Percentiles rank a stretch among this genome's conserved stretches.
These are phyloP conservation scores for Boletus sp. DNA, from an alignment of 768 basidiomycete genomes.

Conservation along the genomic window DNA sequence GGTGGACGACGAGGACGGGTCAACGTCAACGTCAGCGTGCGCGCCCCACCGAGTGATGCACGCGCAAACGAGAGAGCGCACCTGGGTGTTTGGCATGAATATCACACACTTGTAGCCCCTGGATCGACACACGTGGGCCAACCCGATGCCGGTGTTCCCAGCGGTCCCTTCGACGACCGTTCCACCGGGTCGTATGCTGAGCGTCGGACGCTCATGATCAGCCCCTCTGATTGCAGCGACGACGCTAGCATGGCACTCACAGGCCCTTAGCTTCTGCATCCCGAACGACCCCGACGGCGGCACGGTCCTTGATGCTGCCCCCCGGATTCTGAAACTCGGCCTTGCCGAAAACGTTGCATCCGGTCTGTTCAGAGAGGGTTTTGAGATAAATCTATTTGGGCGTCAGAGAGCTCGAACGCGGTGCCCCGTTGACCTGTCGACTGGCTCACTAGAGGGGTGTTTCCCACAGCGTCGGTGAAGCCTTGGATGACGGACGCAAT, in stretches of 20 bases:
- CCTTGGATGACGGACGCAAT: constrained; percentile 61
- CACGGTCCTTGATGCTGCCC: constrained; percentile 96
- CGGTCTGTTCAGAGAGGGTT: constrained; percentile 76
- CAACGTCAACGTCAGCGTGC: neutral
- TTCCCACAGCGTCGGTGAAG: constrained; percentile 86
- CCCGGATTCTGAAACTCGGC: constrained; percentile 99
- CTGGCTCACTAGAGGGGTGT: constrained; percentile 79
- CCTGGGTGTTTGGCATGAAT: constrained; percentile 97
- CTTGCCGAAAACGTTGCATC: constrained; percentile 87
- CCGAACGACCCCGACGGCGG: constrained; percentile 82
- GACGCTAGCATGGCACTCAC: constrained; percentile 42
- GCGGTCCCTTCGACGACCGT: constrained; percentile 98
- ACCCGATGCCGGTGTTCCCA: constrained; percentile 96
- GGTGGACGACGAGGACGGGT: constrained; percentile 2
- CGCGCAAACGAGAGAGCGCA: constrained; percentile 22
- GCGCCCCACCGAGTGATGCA: neutral
- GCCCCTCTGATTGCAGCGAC: neutral
- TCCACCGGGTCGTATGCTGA: constrained; percentile 84
- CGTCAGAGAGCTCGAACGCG: neutral
- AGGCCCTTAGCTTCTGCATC: constrained; percentile 84
- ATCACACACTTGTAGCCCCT: constrained; percentile 97
- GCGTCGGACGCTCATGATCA: neutral
- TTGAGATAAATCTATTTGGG: constrained; percentile 73
- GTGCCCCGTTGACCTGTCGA: no score
- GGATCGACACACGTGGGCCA: constrained; percentile 92